Percentiles rank a stretch among this genome's conserved stretches.
phyloP scores from a whole-genome alignment of 495 filamentous ascomycete genomes.

The Penicillium bialowiezense region DNA sequence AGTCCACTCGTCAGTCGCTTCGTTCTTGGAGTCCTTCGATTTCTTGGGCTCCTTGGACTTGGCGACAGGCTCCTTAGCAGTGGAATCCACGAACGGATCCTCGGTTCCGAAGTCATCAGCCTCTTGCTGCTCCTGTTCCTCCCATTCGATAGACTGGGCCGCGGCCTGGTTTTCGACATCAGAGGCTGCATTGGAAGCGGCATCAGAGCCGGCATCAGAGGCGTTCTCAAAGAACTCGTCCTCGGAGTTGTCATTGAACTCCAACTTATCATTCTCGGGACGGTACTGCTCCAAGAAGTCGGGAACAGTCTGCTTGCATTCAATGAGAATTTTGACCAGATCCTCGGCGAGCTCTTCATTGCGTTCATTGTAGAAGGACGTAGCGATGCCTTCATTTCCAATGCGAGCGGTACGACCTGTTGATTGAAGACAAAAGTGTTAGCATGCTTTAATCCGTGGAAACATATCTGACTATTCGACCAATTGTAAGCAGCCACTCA shows the following conservation, averaged over 20 bases:
- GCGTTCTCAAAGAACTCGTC: slow-evolving; percentile 38
- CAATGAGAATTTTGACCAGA: slow-evolving; percentile 75
- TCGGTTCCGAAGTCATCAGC: neutral
- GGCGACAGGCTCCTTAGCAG: neutral
- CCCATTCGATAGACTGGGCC: neutral
- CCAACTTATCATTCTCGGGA: slow-evolving; percentile 49
- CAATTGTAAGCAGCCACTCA: slow-evolving; percentile 35
- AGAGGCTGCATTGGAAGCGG: too few relatives aligned
- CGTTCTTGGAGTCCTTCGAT: neutral
- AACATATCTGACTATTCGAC: too few relatives aligned
- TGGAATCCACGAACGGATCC: neutral
- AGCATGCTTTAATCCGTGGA: slow-evolving; percentile 2
- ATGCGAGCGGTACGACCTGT: slow-evolving; percentile 90
- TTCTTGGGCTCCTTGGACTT: neutral
- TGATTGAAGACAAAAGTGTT: neutral
- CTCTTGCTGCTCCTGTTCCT: neutral
- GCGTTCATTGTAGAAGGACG: slow-evolving; percentile 78
- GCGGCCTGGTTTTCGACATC: too few relatives aligned
- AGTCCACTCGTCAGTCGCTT: too few relatives aligned
- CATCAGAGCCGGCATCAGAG: too few relatives aligned
- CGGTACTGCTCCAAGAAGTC: slow-evolving; percentile 71
- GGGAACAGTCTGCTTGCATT: slow-evolving; percentile 72
- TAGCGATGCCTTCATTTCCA: slow-evolving; percentile 80
- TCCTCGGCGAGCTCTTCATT: slow-evolving; percentile 67
- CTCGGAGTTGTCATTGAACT: slow-evolving; percentile 64